Conservation (phyloP, 2,329 filamentous ascomycete genomes). For the Fusarium anguioides region DNA sequence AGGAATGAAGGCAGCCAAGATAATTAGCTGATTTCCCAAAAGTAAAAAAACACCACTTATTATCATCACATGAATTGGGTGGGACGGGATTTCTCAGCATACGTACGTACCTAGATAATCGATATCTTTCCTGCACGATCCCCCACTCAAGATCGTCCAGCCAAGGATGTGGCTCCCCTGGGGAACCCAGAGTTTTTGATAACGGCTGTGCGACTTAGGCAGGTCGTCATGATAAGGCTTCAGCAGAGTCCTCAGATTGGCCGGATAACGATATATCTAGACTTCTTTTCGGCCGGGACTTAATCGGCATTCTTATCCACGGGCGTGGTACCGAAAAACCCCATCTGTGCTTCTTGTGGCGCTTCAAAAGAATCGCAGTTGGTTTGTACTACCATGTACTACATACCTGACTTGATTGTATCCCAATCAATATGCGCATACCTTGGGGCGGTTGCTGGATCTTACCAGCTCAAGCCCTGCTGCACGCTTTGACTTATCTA, state of each 20-base stretch:
- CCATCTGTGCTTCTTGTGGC: constrained; percentile 28
- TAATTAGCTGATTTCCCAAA: background rate
- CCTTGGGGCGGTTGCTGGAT: background rate
- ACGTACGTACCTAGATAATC: background rate
- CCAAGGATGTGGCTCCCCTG: constrained; percentile 29
- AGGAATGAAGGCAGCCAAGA: constrained; percentile 3
- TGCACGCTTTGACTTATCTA: background rate
- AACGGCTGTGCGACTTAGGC: constrained; percentile 8
- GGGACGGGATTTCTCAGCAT: background rate
- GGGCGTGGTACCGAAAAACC: constrained; percentile 15
- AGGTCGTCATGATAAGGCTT: constrained; percentile 30
- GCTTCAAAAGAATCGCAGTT: background rate
- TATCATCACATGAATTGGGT: constrained; percentile 2
- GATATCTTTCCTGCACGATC: background rate
- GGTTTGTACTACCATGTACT: background rate
- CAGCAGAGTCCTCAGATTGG: constrained; percentile 27
- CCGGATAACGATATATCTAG: constrained; percentile 1
- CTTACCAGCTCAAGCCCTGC: background rate
- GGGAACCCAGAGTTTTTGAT: constrained; percentile 32
- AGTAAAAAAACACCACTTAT: background rate
- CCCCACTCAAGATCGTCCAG: constrained; percentile 30
- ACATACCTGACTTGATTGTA: background rate
- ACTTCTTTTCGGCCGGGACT: constrained; percentile 6
- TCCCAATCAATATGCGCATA: background rate
- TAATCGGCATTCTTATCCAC: constrained; percentile 15